These are phyloP conservation scores for Rutstroemia sp. DNA, from an alignment of 2,329 filamentous ascomycete species.

Conservation along the genomic window DNA sequence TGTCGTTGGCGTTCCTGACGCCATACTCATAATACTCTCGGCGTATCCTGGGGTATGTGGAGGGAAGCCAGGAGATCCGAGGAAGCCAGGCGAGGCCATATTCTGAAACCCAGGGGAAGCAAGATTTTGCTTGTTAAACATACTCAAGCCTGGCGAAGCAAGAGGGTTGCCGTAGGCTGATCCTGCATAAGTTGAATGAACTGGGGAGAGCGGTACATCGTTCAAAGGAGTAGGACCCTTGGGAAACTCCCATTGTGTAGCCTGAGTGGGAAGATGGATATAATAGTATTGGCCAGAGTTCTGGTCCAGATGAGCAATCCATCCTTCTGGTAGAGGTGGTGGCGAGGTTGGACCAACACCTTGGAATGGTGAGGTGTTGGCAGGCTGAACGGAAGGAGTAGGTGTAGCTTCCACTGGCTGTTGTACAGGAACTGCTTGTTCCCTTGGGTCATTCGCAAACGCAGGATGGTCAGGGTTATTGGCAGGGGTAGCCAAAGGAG, in stretches of 20 bases:
- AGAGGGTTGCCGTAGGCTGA: constrained; percentile 71
- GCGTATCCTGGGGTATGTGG: constrained; percentile 79
- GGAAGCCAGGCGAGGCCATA: not conserved
- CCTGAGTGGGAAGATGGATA: constrained; percentile 89
- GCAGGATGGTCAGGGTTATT: constrained; percentile 71
- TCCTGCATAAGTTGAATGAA: constrained; percentile 34
- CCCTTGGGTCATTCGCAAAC: constrained; percentile 76
- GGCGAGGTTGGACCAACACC: constrained; percentile 67
- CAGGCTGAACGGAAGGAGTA: constrained; percentile 22
- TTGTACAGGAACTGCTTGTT: constrained; percentile 14
- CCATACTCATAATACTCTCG: constrained; percentile 77
- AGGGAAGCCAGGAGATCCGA: constrained; percentile 43
- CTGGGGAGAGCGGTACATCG: constrained; percentile 73
- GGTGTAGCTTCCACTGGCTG: constrained; percentile 20
- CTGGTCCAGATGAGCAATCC: constrained; percentile 94
- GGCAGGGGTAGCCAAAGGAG: constrained; percentile 28
- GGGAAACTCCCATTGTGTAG: constrained; percentile 98
- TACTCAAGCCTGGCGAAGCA: constrained; percentile 54
- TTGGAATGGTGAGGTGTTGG: constrained; percentile 35
- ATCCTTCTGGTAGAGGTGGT: constrained; percentile 90
- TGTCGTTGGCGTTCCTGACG: constrained; percentile 65
- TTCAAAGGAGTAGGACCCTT: constrained; percentile 89
- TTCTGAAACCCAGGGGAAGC: constrained; percentile 29
- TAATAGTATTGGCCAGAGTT: constrained; percentile 99
- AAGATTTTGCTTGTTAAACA: constrained; percentile 54